A percentile compares a stretch with the other conserved stretches of the same genome.
Evolutionary conservation across 1,284 basidiomycete genomes (phyloP).

Genomic region (Rhodofomes roseus): DNA sequence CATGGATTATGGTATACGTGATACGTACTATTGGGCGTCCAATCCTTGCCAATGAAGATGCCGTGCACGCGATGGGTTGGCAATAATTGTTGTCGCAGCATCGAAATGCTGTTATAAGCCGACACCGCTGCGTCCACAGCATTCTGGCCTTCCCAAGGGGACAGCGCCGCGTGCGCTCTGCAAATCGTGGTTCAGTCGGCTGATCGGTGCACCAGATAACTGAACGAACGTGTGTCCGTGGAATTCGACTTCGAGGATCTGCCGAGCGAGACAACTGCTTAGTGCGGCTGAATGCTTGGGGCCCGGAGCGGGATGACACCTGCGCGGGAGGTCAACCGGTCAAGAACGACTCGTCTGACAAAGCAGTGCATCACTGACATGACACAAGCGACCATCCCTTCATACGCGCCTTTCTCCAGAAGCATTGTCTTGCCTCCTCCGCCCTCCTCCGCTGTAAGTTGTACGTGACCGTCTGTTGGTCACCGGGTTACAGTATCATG

Average conservation of each 20-base stretch:
- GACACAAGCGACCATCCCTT: conserved; percentile 72
- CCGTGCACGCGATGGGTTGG: conserved; percentile 67
- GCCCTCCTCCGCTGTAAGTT: conserved; percentile 62
- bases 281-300: conserved; percentile 41
- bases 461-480: background rate
- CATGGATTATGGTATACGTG: background rate
- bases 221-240: conserved; percentile 64
- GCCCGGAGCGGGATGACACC: conserved; percentile 66
- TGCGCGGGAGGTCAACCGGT: conserved; percentile 26
- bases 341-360: too few species aligned
- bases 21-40: conserved; percentile 56
- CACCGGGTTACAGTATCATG: background rate
- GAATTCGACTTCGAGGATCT: conserved; percentile 61
- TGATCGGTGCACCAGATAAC: conserved; percentile 9
- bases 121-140: conserved; percentile 83
- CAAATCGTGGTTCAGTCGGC: background rate
- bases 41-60: conserved; percentile 57
- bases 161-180: conserved; percentile 71
- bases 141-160: conserved; percentile 83
- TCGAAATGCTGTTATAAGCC: conserved; percentile 72
- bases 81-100: conserved; percentile 61
- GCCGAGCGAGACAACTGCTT: conserved; percentile 54
- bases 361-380: conserved; percentile 42
- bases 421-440: conserved; percentile 77
- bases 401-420: conserved; percentile 69